Conservation (phyloP, 1,284 basidiomycete genomes). For the Kalmanozyma brasiliensis region DNA sequence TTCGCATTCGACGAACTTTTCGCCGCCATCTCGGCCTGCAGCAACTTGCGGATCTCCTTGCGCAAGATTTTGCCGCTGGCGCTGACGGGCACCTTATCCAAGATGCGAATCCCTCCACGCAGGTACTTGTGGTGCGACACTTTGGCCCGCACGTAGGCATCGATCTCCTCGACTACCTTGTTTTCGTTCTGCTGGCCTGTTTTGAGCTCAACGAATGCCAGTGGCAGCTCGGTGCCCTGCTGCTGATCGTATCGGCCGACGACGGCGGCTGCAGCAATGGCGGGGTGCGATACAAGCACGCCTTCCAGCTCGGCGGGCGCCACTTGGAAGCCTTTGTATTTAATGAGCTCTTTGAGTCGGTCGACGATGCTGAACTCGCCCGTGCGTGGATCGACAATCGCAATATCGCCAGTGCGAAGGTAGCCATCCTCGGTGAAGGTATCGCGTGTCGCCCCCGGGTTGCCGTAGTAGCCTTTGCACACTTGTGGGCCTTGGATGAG, state of each 20-base stretch:
- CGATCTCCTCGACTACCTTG: constrained; percentile 14
- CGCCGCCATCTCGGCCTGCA: constrained; percentile 14
- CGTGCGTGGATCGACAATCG: constrained; percentile 34
- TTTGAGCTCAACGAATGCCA: constrained; percentile 42
- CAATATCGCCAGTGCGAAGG: constrained; percentile 62
- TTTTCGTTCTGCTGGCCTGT: constrained; percentile 3
- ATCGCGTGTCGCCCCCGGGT: constrained; percentile 71
- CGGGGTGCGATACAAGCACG: constrained; percentile 38
- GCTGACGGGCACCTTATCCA: constrained; percentile 36
- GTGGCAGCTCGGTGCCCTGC: constrained; percentile 48
- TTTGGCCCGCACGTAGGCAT: constrained; percentile 30
- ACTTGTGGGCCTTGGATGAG: constrained; percentile 39
- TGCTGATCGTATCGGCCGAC: constrained; percentile 48
- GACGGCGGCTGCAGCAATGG: constrained; percentile 55
- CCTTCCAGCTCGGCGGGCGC: constrained; percentile 60
- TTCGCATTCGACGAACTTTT: constrained; percentile 3
- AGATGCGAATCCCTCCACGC: constrained; percentile 37
- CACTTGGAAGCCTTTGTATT: constrained; percentile 64
- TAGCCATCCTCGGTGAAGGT: constrained; percentile 73
- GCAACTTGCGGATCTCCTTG: constrained; percentile 38
- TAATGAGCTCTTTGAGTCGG: constrained; percentile 63
- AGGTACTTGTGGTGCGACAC: constrained; percentile 40
- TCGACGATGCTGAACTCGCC: constrained; percentile 58
- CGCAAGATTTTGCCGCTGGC: constrained; percentile 45
- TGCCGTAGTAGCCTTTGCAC: constrained; percentile 45